Evolutionary conservation across 176 grass and related monocot species (phyloP).

Genomic region (Melocanna baccifera): DNA sequence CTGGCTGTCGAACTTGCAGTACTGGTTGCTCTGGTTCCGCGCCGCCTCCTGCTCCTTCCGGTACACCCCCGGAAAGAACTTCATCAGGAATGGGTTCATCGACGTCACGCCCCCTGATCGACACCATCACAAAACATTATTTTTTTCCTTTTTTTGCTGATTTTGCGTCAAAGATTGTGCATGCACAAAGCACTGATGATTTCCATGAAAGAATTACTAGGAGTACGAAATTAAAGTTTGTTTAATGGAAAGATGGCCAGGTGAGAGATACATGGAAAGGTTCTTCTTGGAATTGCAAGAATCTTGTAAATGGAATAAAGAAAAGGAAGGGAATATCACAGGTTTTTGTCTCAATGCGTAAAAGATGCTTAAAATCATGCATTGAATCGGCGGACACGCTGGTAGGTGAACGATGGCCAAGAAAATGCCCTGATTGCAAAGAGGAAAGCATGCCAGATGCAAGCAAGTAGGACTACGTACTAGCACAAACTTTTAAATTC

Average conservation of each 20-base stretch:
- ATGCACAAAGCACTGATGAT: not conserved
- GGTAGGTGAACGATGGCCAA: slow-evolving; percentile 9
- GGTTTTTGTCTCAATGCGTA: not conserved
- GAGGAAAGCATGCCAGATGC: slow-evolving; percentile 13
- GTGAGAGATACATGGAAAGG: slow-evolving; percentile 28
- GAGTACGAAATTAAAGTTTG: not conserved
- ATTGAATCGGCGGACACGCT: not conserved
- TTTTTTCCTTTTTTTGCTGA: not conserved
- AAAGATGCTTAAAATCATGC: not conserved
- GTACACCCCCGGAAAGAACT: slow-evolving; percentile 89
- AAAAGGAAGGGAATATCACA: slow-evolving; percentile 7
- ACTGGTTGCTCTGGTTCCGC: slow-evolving; percentile 72
- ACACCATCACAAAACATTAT: not conserved
- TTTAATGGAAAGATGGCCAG: slow-evolving; percentile 7
- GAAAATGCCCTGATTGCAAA: not conserved
- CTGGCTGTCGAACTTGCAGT: slow-evolving; percentile 99
- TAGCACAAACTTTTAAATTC: not conserved
- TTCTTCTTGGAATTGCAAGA: slow-evolving; percentile 24
- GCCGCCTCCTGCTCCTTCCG: slow-evolving; percentile 46
- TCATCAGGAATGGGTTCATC: slow-evolving; percentile 73
- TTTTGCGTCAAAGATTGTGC: not conserved
- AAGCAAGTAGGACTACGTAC: not conserved
- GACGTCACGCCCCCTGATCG: slow-evolving; percentile 77
- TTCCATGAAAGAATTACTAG: not conserved
- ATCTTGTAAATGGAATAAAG: not conserved